phyloP scores from a whole-genome alignment of 2,329 filamentous ascomycete species.

The Xylaria arbuscula region DNA sequence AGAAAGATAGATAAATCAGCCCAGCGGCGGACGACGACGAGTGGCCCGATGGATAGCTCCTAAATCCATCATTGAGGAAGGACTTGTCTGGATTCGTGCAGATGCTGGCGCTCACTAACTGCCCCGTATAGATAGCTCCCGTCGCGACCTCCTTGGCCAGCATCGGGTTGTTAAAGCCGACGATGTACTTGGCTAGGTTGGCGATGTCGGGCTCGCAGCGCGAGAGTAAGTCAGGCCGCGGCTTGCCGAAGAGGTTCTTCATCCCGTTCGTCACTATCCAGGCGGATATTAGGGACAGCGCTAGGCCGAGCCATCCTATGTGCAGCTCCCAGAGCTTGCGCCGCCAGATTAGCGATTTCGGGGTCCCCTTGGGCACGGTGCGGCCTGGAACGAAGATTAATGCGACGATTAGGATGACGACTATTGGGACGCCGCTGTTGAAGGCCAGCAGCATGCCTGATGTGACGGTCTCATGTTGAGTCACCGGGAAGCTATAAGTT shows the following conservation, averaged over 20 bases:
- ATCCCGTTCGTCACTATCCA: slow-evolving; percentile 87
- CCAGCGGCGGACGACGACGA: slow-evolving; percentile 81
- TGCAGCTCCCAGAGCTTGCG: slow-evolving; percentile 93
- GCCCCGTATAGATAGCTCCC: slow-evolving; percentile 59
- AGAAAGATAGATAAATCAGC: slow-evolving; percentile 86
- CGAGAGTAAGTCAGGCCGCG: slow-evolving; percentile 83
- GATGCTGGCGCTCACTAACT: slow-evolving; percentile 79
- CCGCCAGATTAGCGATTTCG: slow-evolving; percentile 75
- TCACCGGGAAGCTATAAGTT: slow-evolving; percentile 72
- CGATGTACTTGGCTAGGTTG: slow-evolving; percentile 68
- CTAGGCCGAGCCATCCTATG: slow-evolving; percentile 84
- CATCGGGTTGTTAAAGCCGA: slow-evolving; percentile 59
- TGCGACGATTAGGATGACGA: slow-evolving; percentile 75
- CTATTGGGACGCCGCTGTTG: slow-evolving; percentile 71
- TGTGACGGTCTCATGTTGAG: slow-evolving; percentile 77
- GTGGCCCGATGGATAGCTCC: slow-evolving; percentile 84
- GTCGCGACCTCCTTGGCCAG: slow-evolving; percentile 52
- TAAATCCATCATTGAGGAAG: slow-evolving; percentile 82
- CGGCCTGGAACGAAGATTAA: slow-evolving; percentile 78
- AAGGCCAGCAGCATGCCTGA: slow-evolving; percentile 73
- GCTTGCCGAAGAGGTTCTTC: slow-evolving; percentile 79
- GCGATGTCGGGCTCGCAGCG: slow-evolving; percentile 81
- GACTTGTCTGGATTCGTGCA: slow-evolving; percentile 73
- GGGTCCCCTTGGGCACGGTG: slow-evolving; percentile 71
- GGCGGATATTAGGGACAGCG: slow-evolving; percentile 74